Conservation (phyloP, 257 asterid species). For the Solanum chmielewskii region DNA sequence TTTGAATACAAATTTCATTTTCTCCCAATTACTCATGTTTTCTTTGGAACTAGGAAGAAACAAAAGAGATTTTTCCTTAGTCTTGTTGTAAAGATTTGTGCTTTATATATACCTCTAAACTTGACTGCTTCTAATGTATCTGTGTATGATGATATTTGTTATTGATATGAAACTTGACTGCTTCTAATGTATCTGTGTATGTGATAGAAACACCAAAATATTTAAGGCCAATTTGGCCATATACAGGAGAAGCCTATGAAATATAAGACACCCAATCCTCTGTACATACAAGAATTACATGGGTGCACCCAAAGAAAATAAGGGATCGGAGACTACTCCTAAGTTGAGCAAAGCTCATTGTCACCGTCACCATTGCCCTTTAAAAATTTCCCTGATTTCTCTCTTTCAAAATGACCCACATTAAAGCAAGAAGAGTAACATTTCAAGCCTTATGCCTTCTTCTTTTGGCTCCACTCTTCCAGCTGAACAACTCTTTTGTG, state of each 20-base stretch:
- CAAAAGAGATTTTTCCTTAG: background rate
- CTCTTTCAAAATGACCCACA: background rate
- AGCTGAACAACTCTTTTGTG: background rate
- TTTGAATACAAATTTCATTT: background rate
- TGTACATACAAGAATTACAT: background rate
- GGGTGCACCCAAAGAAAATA: background rate
- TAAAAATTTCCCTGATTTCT: background rate
- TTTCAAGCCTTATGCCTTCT: background rate
- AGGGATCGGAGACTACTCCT: background rate
- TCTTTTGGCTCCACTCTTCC: background rate
- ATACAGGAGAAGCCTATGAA: background rate
- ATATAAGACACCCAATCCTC: background rate
- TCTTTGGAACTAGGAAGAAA: background rate
- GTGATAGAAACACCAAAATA: background rate
- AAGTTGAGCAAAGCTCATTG: background rate
- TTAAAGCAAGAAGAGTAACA: background rate
- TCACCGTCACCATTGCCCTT: background rate
- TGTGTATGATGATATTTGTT: background rate
- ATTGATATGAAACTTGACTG: background rate
- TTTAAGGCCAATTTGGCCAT: background rate
- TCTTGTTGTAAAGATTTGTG: background rate
- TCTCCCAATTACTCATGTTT: background rate
- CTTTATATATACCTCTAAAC: too few species aligned
- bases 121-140: too few species aligned
- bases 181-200: background rate